phyloP scores from a whole-genome alignment of 345 rosid species.

The Garcia nutans region DNA sequence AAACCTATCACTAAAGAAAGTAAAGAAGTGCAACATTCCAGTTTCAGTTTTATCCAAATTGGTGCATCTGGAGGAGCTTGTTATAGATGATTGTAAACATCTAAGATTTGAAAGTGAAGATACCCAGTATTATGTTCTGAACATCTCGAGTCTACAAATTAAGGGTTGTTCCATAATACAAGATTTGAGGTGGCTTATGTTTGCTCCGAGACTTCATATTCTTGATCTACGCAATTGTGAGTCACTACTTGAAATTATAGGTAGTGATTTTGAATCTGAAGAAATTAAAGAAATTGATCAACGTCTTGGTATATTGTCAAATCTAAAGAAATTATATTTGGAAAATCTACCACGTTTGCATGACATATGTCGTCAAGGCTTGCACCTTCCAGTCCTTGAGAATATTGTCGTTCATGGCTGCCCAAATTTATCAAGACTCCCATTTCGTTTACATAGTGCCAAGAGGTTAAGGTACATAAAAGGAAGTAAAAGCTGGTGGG shows the following conservation, averaged over 20 bases:
- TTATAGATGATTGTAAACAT: neutral
- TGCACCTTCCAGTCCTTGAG: neutral
- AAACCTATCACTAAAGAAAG: neutral
- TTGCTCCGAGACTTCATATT: neutral
- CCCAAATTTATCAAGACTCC: neutral
- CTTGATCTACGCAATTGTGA: neutral
- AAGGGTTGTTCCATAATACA: neutral
- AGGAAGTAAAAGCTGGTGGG: conserved; percentile 7
- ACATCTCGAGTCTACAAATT: neutral
- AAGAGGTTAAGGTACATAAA: neutral
- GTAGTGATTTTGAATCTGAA: neutral
- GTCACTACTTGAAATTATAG: neutral
- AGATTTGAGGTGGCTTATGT: neutral
- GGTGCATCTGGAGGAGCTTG: neutral
- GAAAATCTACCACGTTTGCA: neutral
- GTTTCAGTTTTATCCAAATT: neutral
- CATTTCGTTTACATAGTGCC: neutral
- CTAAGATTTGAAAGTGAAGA: neutral
- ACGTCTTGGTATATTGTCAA: neutral
- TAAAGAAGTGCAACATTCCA: neutral
- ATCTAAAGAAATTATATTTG: neutral
- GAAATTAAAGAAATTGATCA: neutral
- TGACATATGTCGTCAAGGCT: neutral
- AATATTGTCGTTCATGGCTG: neutral
- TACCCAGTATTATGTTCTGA: neutral